phyloP scores from a whole-genome alignment of 805 yeast genomes.

The Teunomyces lycoperdinae region DNA sequence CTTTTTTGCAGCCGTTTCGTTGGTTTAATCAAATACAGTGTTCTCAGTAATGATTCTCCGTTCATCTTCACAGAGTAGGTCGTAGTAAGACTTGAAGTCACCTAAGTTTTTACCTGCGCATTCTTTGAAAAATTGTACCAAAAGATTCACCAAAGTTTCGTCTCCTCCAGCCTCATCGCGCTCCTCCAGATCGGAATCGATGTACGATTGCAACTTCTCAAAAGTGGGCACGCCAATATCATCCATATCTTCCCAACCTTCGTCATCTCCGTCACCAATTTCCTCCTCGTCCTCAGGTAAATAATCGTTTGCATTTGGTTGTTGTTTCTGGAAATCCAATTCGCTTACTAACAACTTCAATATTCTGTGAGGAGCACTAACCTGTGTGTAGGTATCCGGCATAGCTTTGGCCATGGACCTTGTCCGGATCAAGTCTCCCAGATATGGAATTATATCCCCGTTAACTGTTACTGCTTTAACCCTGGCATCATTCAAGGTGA shows the following conservation, averaged over 20 bases:
- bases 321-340: slow-evolving; percentile 59
- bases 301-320: slow-evolving; percentile 42
- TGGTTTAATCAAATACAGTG: slow-evolving; percentile 29
- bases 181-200: slow-evolving; percentile 44
- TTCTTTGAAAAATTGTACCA: slow-evolving; percentile 55
- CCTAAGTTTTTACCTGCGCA: slow-evolving; percentile 49
- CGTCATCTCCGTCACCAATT: slow-evolving; percentile 42
- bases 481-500: slow-evolving; percentile 52
- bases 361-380: slow-evolving; percentile 71
- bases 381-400: slow-evolving; percentile 60
- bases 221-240: slow-evolving; percentile 61
- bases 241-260: slow-evolving; percentile 77
- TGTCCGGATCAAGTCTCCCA: slow-evolving; percentile 68
- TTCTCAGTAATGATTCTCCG: slow-evolving; percentile 51
- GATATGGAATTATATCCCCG: slow-evolving; percentile 71
- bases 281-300: slow-evolving; percentile 16
- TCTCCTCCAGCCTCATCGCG: slow-evolving; percentile 31
- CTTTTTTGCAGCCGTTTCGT: neutral
- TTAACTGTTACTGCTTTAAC: slow-evolving; percentile 57
- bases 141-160: slow-evolving; percentile 36
- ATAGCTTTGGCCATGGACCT: slow-evolving; percentile 74
- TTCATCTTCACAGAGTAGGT: slow-evolving; percentile 49
- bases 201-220: slow-evolving; percentile 59
- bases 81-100: slow-evolving; percentile 52
- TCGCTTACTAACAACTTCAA: slow-evolving; percentile 69